Percentiles rank a stretch among this genome's conserved stretches.
Conservation (phyloP, 768 basidiomycete genomes). For the Auricularia heimuer region DNA sequence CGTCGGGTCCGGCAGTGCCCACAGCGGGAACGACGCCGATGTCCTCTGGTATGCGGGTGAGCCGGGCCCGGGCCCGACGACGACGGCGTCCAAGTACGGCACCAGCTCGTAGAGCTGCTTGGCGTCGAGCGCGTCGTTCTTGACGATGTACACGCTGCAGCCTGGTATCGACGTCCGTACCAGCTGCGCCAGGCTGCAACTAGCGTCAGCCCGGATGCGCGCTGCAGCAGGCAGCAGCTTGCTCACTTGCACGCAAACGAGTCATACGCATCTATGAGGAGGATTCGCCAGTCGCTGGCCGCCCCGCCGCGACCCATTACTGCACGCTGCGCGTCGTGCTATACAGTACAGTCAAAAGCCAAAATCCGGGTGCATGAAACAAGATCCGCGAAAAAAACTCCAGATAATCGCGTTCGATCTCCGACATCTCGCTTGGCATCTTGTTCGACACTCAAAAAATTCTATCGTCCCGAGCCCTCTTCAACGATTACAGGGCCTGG, state of each 20-base stretch:
- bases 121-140: conserved; percentile 53
- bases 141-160: conserved; percentile 57
- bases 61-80: conserved; percentile 76
- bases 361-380: too few relatives aligned
- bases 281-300: conserved; percentile 20
- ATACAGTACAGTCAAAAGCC: too few relatives aligned
- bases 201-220: not conserved
- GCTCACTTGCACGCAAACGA: conserved; percentile 83
- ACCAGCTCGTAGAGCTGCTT: conserved; percentile 44
- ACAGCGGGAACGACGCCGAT: conserved; percentile 60
- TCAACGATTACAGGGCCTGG: too few relatives aligned
- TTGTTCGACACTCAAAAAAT: too few relatives aligned
- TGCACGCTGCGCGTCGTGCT: not conserved
- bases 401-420: too few relatives aligned
- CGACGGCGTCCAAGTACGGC: conserved; percentile 51
- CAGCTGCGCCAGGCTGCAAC: conserved; percentile 56
- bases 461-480: too few relatives aligned
- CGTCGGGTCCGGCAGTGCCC: conserved; percentile 45
- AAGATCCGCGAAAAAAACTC: too few relatives aligned
- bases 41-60: conserved; percentile 55
- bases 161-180: conserved; percentile 53
- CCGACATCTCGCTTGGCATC: too few relatives aligned
- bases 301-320: not conserved
- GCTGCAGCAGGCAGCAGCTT: not conserved
- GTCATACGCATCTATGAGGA: conserved; percentile 77